Conservation (phyloP, 1,139 yeast genomes). For the Saccharomycopsis crataegensis region DNA sequence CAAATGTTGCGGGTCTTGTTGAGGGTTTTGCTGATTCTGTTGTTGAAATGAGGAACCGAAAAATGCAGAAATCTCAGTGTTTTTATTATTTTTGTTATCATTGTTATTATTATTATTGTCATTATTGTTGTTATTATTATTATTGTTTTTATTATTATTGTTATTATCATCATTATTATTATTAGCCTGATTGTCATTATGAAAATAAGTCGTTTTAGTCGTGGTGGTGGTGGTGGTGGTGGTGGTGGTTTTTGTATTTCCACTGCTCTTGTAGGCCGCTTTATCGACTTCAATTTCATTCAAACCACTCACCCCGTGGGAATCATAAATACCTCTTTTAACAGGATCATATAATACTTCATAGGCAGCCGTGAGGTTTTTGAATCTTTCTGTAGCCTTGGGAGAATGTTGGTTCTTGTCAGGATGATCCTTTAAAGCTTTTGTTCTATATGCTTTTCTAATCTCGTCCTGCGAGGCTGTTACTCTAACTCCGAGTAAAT, state of each 20-base stretch:
- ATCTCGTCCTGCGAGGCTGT: conserved; percentile 39
- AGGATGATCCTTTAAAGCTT: conserved; percentile 72
- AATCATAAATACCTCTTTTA: conserved; percentile 49
- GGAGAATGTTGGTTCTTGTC: conserved; percentile 48
- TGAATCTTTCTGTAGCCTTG: conserved; percentile 44
- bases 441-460: conserved; percentile 66
- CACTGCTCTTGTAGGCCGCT: conserved; percentile 25
- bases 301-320: conserved; percentile 47
- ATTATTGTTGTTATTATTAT: not conserved
- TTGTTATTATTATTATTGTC: not conserved
- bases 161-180: conserved; percentile 18
- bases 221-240: conserved; percentile 21
- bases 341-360: conserved; percentile 47
- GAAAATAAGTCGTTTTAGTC: conserved; percentile 12
- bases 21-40: conserved; percentile 12
- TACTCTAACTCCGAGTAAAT: conserved; percentile 17
- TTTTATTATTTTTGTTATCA: not conserved
- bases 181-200: not conserved
- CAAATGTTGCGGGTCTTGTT: not conserved
- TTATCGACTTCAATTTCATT: conserved; percentile 6
- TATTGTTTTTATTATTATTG: not conserved
- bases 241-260: conserved; percentile 21
- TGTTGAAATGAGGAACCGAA: not conserved
- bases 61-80: no score
- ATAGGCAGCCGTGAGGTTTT: conserved; percentile 53